Evolutionary conservation across 495 filamentous ascomycete species (phyloP), one percentile per base, ranked within the genome.

Genomic region (Penicillium soppii): DNA sequence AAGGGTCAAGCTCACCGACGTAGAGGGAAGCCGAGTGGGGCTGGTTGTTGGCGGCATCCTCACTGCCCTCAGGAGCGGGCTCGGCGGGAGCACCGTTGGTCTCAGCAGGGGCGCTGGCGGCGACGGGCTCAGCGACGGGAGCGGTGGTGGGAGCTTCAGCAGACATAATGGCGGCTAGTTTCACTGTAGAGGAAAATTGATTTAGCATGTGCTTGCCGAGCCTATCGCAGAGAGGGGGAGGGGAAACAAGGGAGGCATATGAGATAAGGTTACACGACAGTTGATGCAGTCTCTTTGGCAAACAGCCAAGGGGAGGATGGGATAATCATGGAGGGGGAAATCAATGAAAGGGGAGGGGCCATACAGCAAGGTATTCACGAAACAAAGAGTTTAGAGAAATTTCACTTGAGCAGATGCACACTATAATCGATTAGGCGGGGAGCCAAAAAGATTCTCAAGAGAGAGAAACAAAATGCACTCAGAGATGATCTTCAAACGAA

Each of bases 21-120:
- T 99, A 99, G 63, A 99, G 89, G 29, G 94, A 99, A 48, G 95
- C 94, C 33, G 94, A 97, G 69, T 89, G 85, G 49, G 90, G 89
- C 74, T 94, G 89, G 36, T 83, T 80, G 43, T 86, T 84, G 50
- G 90, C 87, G 71, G 82, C 83, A 59, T 68, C 67, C 52, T 62
- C 58, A 51, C 67, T 54, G 56, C 59, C 63, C 65, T 73, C 69
- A 53, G 68, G 35, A 49, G 69, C 53, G 49, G 57, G 62, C 53
- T 39, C 36, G 17, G 51, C 58, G 26, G 68, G 57, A 50, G 70
- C 51, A 43, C 55, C 63, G 57, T 56, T 66, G 49, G 63, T 63
- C 62, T 75, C 72, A 44, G 74, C 65, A 50, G 68, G 52, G 59
- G 64, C 69, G 67, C 69, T 74, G 69, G 65, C n/a, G n/a, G n/a